Evolutionary conservation across 139 green algal species (phyloP), one percentile per base, ranked within the genome.

Genomic region (Tetradesmus obliquus): DNA sequence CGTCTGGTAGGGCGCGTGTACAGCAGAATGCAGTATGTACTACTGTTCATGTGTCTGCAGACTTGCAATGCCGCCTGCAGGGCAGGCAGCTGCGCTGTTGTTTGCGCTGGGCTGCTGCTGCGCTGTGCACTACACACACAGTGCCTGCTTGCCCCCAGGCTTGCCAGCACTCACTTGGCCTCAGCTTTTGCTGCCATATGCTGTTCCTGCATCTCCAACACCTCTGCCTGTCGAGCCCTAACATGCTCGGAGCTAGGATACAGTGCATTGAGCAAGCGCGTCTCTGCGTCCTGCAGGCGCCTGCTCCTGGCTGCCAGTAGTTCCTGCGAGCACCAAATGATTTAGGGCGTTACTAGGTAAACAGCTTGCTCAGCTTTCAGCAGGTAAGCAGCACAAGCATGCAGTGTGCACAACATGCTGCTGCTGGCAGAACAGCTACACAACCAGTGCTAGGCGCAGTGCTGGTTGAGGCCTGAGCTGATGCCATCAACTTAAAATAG

Each of bases 241-340:
- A 89, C 72, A 66, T 69, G 66, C 62, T 81, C 85, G 62, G 62
- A 66, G 20, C 19, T 89, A 20, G 85, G 85, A 15, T 89, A 89
- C 32, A 82, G 57, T 1, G 45, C 45, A 54, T 82, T 66, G 5
- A 62, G 45, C 45, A 89, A 15, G 24, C 85, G 76, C 9, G 71
- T 55, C 53, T 89, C 85, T 60, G 62, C 71, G 5, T 82, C 12
- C 51, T 89, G 85, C 32, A 89, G 62, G 10, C 85, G 62, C 66
- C 17, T 82, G 66, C 32, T 54, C 20, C 32, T 81, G 66, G 85
- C 85, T 51, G 85, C 85, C 20, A 89, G 24, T 4, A 89, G 85
- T 8, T 89, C 85, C 85, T 89, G 66, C 32, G 82, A 45, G 17
- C 45, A 55, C 5, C 66, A 24, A 76, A 9, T n/a, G 2, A 19